Base-by-base conservation (phyloP, 2,329 filamentous ascomycete species). In the Neofusicoccum cordaticola region DNA sequence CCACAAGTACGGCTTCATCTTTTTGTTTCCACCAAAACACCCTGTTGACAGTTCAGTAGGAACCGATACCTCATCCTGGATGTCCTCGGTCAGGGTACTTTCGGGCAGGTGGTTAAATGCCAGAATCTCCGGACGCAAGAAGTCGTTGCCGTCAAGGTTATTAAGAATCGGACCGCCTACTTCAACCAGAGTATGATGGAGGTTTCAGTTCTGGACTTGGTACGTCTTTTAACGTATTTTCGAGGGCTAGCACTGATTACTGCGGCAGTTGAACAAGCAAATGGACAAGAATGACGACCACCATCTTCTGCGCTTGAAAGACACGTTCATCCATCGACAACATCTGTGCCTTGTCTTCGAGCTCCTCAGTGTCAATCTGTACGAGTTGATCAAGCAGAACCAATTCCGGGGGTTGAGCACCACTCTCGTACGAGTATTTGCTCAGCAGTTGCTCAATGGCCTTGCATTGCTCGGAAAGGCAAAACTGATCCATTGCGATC, bases 131-230 rank as follows among this genome's bases (percentile, higher is more conserved):
- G 97, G 81, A 98, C 95, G 0, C 93, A 97, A 77, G 95, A 99
- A 79, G 95, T 99, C 44, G 95, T 99, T 50, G 95, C 95, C 3
- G 95, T 99, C 70, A 99, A 99, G 80, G 95, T 99, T 63, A 95
- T 99, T 81, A 99, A 99, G 81, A 99, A 99, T 79, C 89, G 94
- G 72, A 99, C 95, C 1, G 95, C 95, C 42, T 99, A 99, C 78
- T 99, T 99, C 82, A 99, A 99, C 75, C 95, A 99, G 79, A 98
- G 95, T 78, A 99, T 99, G 95, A 99, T 99, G 95, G 95, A 99
- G 76, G 95, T 99, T 37, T 99, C 95, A 1, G 95, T 99, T 27
- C 84, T 99, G 65, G 95, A 99, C 78, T 76, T 99, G 84, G 92
- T 96, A 84, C 65, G 86, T 71, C 62, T 37, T 11, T 15, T 31